Conservation (phyloP, 768 basidiomycete genomes). For the Boletus rex-veris region DNA sequence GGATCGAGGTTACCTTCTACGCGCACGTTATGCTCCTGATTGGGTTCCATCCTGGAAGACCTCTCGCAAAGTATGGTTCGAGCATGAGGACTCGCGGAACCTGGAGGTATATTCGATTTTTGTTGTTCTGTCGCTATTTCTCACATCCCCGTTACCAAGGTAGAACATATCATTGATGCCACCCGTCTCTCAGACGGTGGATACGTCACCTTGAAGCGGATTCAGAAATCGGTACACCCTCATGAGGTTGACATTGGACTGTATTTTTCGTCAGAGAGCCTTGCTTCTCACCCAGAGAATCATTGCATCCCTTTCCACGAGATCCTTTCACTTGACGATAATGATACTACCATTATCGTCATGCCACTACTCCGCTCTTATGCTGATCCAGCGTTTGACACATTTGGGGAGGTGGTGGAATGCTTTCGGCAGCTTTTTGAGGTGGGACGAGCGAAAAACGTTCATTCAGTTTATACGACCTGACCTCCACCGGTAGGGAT, state of each 20-base stretch:
- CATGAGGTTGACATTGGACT: constrained; percentile 31
- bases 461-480: background rate
- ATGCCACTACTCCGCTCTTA: constrained; percentile 7
- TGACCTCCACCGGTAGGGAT: background rate
- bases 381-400: constrained; percentile 21
- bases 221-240: constrained; percentile 10
- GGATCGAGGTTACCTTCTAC: constrained; percentile 7
- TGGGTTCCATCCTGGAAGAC: constrained; percentile 12
- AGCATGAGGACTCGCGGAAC: background rate
- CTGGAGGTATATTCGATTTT: constrained; percentile 9
- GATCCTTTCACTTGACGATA: constrained; percentile 7
- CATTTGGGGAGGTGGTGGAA: constrained; percentile 32
- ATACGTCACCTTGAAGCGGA: constrained; percentile 30
- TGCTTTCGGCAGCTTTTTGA: constrained; percentile 34
- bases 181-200: constrained; percentile 23
- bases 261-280: constrained; percentile 13
- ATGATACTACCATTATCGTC: background rate
- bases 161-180: constrained; percentile 25
- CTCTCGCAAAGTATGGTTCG: background rate
- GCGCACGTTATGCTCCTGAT: constrained; percentile 5
- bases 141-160: background rate
- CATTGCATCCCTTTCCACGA: constrained; percentile 35
- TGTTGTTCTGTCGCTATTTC: background rate
- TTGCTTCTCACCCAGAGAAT: constrained; percentile 19
- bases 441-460: constrained; percentile 4